Conservation (phyloP, 257 asterid genomes). For the Prunella vulgaris region DNA sequence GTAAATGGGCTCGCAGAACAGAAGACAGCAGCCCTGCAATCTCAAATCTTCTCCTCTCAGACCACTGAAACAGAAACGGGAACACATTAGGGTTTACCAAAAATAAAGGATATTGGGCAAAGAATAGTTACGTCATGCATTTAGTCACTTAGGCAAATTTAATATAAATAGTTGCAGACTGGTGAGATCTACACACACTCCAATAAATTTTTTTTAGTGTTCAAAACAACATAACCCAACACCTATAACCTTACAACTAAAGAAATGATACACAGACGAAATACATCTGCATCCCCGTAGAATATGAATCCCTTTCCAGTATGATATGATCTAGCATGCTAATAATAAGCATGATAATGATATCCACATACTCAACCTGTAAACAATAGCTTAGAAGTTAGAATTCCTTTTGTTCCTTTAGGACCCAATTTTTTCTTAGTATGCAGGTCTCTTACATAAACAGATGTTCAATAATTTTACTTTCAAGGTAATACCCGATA, state of each 20-base stretch:
- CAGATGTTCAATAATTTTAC: no score
- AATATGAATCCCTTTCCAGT: background rate
- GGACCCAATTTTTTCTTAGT: no score
- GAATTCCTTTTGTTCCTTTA: background rate
- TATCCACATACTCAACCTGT: background rate
- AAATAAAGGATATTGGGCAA: background rate
- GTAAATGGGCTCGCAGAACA: slow-evolving; percentile 75
- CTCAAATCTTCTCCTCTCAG: slow-evolving; percentile 83
- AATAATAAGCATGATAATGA: background rate
- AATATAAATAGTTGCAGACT: background rate
- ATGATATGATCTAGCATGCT: background rate
- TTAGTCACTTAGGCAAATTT: slow-evolving; percentile 1
- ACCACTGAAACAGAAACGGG: slow-evolving; percentile 64
- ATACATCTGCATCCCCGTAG: background rate
- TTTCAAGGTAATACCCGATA: background rate
- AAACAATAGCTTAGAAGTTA: background rate
- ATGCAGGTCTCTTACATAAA: background rate
- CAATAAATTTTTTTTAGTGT: slow-evolving; percentile 1
- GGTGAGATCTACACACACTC: background rate
- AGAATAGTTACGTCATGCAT: background rate
- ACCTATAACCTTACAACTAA: background rate
- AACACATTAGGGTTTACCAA: background rate
- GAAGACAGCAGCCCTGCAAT: slow-evolving; percentile 86
- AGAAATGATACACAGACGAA: background rate
- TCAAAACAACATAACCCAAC: slow-evolving; percentile 6